These are phyloP conservation scores for Xerocomus spinulosus DNA, from an alignment of 768 basidiomycete genomes.

Conservation along the genomic window DNA sequence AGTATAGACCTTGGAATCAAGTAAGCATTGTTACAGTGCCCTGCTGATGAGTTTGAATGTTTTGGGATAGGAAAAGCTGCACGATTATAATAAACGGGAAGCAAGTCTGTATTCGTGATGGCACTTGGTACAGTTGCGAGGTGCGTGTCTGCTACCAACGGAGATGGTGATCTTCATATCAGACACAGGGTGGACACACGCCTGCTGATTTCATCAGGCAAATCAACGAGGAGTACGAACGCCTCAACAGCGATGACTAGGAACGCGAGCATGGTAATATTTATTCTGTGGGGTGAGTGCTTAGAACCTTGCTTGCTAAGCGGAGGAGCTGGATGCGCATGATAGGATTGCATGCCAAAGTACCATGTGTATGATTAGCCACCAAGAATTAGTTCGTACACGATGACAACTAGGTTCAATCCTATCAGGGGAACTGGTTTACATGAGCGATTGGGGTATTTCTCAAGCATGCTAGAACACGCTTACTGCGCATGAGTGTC, in stretches of 20 bases:
- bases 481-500: conserved; percentile 96
- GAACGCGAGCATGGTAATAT: conserved; percentile 9
- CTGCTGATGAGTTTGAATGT: conserved; percentile 6
- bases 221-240: conserved; percentile 69
- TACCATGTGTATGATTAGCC: conserved; percentile 30
- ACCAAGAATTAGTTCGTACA: conserved; percentile 78
- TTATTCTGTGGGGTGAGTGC: conserved; percentile 4
- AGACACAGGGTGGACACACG: conserved; percentile 63
- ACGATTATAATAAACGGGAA: conserved; percentile 72
- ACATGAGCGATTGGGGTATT: conserved; percentile 16
- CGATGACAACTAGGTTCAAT: conserved; percentile 80
- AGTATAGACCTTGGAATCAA: conserved; percentile 48
- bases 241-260: conserved; percentile 45
- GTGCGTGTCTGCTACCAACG: conserved; percentile 37
- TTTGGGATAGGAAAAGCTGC: conserved; percentile 67
- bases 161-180: conserved; percentile 27
- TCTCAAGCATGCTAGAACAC: conserved; percentile 13
- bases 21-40: conserved; percentile 37
- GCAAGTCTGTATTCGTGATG: conserved; percentile 72
- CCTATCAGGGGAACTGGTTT: conserved; percentile 84
- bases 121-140: conserved; percentile 74
- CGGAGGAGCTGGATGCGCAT: conserved; percentile 15
- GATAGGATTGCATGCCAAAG: conserved; percentile 10
- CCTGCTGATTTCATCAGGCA: conserved; percentile 69
- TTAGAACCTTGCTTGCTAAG: conserved; percentile 9